Conservation (phyloP, 1,284 basidiomycete species). For the Wolfiporia cocos region DNA sequence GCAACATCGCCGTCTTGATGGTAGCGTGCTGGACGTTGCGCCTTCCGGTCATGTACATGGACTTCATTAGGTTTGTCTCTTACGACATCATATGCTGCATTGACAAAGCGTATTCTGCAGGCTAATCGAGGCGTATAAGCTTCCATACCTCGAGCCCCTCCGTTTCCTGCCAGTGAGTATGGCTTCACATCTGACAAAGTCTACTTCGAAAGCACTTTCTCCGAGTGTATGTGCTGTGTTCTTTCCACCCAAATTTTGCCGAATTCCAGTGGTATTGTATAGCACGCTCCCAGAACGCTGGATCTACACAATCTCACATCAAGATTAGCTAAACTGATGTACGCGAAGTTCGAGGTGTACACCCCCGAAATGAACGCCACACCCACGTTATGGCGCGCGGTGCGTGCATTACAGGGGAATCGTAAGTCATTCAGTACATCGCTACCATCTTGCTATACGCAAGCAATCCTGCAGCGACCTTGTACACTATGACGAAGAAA, state of each 20-base stretch:
- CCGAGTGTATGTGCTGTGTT: constrained; percentile 47
- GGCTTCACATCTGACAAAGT: constrained; percentile 63
- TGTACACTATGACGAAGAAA: constrained; percentile 60
- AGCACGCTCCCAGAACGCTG: constrained; percentile 60
- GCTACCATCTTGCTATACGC: not conserved
- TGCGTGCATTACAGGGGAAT: constrained; percentile 64
- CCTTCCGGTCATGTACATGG: constrained; percentile 68
- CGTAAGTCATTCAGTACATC: constrained; percentile 49
- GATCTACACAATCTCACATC: constrained; percentile 56
- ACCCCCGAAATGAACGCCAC: constrained; percentile 78
- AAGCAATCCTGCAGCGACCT: constrained; percentile 31
- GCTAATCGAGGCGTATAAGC: constrained; percentile 62
- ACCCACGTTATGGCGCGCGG: constrained; percentile 78
- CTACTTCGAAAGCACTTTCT: constrained; percentile 57
- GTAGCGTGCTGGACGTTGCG: constrained; percentile 76
- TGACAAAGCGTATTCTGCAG: constrained; percentile 29
- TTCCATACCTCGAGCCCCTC: constrained; percentile 81
- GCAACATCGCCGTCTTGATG: constrained; percentile 61
- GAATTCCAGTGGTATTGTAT: constrained; percentile 3
- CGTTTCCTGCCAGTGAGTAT: constrained; percentile 61
- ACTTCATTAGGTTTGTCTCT: constrained; percentile 68
- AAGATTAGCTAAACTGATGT: constrained; percentile 53
- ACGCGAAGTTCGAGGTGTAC: constrained; percentile 48
- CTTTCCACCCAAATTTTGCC: not conserved
- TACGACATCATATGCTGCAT: too few species aligned